phyloP scores from a whole-genome alignment of 1,139 yeast genomes.

The Debaryomyces fabryi region DNA sequence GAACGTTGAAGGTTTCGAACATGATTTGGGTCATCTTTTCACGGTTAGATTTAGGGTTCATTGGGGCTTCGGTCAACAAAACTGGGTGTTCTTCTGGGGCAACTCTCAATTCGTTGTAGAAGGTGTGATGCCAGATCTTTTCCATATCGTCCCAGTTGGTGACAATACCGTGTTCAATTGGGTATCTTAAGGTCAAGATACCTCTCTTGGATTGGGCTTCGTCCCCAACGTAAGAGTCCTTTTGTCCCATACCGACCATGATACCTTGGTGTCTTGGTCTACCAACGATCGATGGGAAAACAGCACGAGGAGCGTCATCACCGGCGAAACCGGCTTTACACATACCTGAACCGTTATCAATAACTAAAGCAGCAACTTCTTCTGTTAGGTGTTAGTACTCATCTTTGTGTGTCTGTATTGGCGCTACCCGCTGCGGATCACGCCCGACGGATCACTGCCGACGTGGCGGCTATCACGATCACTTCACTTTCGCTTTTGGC shows the following conservation, averaged over 20 bases:
- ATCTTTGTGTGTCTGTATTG: background rate
- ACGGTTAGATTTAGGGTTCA: slow-evolving; percentile 98
- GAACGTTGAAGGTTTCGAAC: slow-evolving; percentile 98
- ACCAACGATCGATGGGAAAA: slow-evolving; percentile 99
- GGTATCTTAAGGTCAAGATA: slow-evolving; percentile 97
- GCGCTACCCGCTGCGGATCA: background rate
- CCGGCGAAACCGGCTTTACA: slow-evolving; percentile 99
- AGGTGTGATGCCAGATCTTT: slow-evolving; percentile 99
- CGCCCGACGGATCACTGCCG: background rate
- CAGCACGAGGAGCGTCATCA: slow-evolving; percentile 99
- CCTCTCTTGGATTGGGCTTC: slow-evolving; percentile 99
- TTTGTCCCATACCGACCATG: slow-evolving; percentile 99
- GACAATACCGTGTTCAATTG: slow-evolving; percentile 99
- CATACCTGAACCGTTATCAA: slow-evolving; percentile 99
- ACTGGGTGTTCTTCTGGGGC: slow-evolving; percentile 99
- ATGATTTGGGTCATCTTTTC: slow-evolving; percentile 99
- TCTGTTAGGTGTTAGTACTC: slow-evolving; percentile 36
- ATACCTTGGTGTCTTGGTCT: slow-evolving; percentile 99
- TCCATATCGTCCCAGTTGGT: slow-evolving; percentile 99
- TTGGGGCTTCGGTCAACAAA: slow-evolving; percentile 97
- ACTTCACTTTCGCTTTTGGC: background rate
- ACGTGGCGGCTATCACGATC: background rate
- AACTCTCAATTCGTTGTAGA: slow-evolving; percentile 96
- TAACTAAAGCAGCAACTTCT: slow-evolving; percentile 77
- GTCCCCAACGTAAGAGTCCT: slow-evolving; percentile 99